Evolutionary conservation across 2,329 filamentous ascomycete genomes (phyloP), one percentile per base, ranked within the genome.

Genomic region (Hypoxylon sp.): DNA sequence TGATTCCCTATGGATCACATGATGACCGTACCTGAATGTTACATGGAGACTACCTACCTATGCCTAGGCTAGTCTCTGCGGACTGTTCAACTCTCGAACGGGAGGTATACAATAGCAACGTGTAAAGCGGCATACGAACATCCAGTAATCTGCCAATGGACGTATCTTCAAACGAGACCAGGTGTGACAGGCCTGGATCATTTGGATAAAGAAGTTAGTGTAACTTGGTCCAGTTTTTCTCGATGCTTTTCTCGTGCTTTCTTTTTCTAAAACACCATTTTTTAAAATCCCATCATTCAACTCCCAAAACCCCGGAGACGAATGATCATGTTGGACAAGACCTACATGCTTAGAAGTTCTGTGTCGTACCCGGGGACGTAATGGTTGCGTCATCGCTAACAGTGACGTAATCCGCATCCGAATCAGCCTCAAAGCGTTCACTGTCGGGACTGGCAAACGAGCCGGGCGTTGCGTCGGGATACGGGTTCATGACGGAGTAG

Each of bases 401-500:
- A 8, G 22, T 50, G 46, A 6, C 11, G 17, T 19, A 10, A 11
- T 47, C 42, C 3, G 42, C 24, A 9, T 31, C 26, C 22, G 11
- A 17, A n/a, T 29, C 46, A 11, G 6, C 24, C 42, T 47, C 42
- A 14, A 11, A 5, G 4, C 11, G 14, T 4, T 14, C 13, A 4
- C 14, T n/a, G 8, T n/a, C 35, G 11, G 13, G 14, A 24, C 2
- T 2, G 14, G 11, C 11, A 31, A 31, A 31, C 22, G 46, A 29
- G 13, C 22, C 3, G 8, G 46, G 46, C 4, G 52, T 14, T 3
- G 52, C 35, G 1, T 39, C 52, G 2, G 52, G 52, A 13, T 42
- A 55, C 6, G 52, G 52, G 52, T 55, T 55, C 33, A 42, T 39
- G 35, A 26, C 5, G 19, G 57, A 59, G 46, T 59, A 59, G 22